A percentile compares a stretch with the other conserved stretches of the same genome.
These are phyloP conservation scores for Eremochloa ophiuroides DNA, from an alignment of 176 grass and related monocot genomes.

Conservation along the genomic window DNA sequence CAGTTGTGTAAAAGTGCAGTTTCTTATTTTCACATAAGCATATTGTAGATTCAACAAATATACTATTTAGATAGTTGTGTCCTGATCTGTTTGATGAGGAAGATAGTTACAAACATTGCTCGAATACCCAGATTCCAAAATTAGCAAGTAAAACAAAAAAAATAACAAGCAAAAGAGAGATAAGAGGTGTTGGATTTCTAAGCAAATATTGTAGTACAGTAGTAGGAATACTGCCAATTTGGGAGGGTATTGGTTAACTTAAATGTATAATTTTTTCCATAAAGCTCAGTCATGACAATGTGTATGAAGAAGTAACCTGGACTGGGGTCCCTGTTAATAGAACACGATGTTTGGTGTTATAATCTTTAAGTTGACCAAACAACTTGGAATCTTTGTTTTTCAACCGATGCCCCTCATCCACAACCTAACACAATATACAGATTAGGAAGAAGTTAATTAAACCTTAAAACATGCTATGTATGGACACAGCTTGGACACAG, in stretches of 20 bases:
- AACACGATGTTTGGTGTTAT: slow-evolving; percentile 89
- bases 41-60: slow-evolving; percentile 8
- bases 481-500: background rate
- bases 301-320: slow-evolving; percentile 59
- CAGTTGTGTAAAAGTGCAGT: background rate
- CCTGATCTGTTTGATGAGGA: slow-evolving; percentile 3
- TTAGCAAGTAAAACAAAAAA: slow-evolving; percentile 14
- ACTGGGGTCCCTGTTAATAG: slow-evolving; percentile 98
- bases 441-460: background rate
- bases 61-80: background rate
- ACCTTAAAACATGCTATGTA: slow-evolving; percentile 9
- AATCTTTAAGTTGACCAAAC: slow-evolving; percentile 91
- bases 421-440: slow-evolving; percentile 55
- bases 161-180: background rate
- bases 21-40: slow-evolving; percentile 6
- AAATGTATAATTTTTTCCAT: background rate
- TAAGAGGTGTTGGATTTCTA: background rate
- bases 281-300: background rate
- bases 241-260: background rate
- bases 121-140: background rate
- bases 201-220: background rate
- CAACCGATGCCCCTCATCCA: slow-evolving; percentile 97
- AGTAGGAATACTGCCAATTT: background rate
- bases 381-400: slow-evolving; percentile 99
- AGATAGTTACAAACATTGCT: slow-evolving; percentile 12